phyloP scores from a whole-genome alignment of 495 filamentous ascomycete species.

The Xanthoparmelia taractica region DNA sequence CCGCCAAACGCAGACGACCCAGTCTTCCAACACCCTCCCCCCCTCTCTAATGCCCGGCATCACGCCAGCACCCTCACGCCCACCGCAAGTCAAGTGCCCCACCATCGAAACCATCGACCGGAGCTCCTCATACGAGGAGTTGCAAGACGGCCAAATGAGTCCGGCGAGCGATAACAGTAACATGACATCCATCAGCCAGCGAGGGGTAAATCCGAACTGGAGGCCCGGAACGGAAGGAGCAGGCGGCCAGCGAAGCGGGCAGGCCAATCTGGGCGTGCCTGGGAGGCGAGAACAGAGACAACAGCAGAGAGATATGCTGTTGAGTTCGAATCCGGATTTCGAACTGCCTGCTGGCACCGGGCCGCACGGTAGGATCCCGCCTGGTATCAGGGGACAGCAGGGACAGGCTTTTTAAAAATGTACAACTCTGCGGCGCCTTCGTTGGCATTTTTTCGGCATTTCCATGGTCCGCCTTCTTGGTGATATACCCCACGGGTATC shows the following conservation, averaged over 20 bases:
- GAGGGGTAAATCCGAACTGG: conserved; percentile 84
- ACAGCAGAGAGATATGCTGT: conserved; percentile 47
- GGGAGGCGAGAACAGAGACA: conserved; percentile 20
- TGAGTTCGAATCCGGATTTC: conserved; percentile 71
- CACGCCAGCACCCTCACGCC: conserved; percentile 27
- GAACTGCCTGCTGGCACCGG: conserved; percentile 34
- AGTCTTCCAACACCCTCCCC: conserved; percentile 25
- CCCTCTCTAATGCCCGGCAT: conserved; percentile 31
- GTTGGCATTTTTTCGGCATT: not conserved
- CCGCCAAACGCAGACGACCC: conserved; percentile 18
- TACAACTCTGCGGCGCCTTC: not conserved
- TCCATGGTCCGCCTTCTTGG: no score
- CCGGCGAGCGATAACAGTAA: conserved; percentile 51
- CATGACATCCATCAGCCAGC: conserved; percentile 79
- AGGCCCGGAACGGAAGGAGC: conserved; percentile 31
- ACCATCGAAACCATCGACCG: conserved; percentile 28
- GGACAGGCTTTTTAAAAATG: conserved; percentile 19
- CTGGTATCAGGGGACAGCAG: conserved; percentile 11
- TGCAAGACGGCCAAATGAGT: conserved; percentile 62
- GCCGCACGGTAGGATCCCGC: conserved; percentile 6
- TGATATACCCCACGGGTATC: no score
- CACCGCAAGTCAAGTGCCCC: conserved; percentile 29
- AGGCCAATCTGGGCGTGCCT: conserved; percentile 22
- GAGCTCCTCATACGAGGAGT: conserved; percentile 43
- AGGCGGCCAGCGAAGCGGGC: conserved; percentile 12